Evolutionary conservation across 345 rosid species (phyloP).

Genomic region (Leavenworthia alabamica): DNA sequence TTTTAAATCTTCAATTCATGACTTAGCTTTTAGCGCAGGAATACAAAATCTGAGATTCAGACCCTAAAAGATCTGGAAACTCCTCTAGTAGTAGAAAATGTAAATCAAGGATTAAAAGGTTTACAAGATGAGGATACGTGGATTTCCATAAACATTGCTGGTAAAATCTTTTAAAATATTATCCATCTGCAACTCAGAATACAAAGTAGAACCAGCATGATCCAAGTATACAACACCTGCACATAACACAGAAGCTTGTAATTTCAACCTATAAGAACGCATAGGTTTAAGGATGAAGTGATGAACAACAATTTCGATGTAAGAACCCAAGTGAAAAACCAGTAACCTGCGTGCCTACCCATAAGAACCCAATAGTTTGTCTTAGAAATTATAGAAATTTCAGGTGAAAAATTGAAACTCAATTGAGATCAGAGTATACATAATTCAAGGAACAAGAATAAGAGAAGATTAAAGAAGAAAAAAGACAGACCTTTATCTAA

Average conservation of each 20-base stretch:
- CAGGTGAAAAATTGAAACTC: background rate
- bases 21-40: background rate
- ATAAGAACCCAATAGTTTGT: background rate
- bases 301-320: background rate
- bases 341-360: too few relatives aligned
- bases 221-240: conserved; percentile 81
- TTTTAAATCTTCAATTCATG: background rate
- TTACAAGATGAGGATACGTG: conserved; percentile 63
- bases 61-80: background rate
- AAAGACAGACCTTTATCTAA: conserved; percentile 40
- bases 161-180: conserved; percentile 57
- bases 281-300: background rate
- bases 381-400: background rate
- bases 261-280: background rate
- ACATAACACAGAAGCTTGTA: conserved; percentile 13
- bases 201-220: conserved; percentile 94
- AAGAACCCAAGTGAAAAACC: too few relatives aligned
- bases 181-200: conserved; percentile 93
- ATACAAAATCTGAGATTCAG: background rate
- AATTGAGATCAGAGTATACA: background rate
- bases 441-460: background rate
- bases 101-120: background rate
- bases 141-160: conserved; percentile 72
- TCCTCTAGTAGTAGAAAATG: background rate
- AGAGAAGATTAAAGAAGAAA: background rate